Evolutionary conservation across 2,329 filamentous ascomycete genomes (phyloP).

Genomic region (Diaporthe destruens): DNA sequence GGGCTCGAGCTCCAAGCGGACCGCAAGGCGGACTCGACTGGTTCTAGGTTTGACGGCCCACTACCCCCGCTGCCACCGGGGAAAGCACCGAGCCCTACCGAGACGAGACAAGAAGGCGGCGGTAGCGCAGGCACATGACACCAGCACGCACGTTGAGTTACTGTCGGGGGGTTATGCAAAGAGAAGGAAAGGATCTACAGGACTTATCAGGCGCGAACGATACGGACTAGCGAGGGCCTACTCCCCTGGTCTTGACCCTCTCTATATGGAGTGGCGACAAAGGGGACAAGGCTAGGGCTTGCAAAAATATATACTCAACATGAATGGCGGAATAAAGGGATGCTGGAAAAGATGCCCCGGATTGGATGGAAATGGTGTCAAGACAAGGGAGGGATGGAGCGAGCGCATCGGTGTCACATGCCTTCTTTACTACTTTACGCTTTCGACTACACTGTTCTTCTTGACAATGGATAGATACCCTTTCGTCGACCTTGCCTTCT

Average conservation of each 20-base stretch:
- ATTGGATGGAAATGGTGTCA: conserved; percentile 19
- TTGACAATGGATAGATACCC: conserved; percentile 33
- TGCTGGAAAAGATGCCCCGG: conserved; percentile 10
- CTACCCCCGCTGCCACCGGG: conserved; percentile 19
- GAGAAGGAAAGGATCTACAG: conserved; percentile 24
- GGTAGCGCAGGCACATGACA: not conserved
- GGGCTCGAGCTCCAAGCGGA: conserved; percentile 40
- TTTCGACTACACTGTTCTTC: conserved; percentile 15
- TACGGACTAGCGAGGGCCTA: not conserved
- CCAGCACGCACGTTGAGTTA: not conserved
- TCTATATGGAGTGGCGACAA: conserved; percentile 20
- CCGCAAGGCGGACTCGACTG: conserved; percentile 23
- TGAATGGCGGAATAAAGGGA: not conserved
- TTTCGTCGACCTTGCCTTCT: conserved; percentile 19
- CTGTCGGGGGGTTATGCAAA: not conserved
- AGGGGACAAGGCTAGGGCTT: not conserved
- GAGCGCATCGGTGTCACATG: conserved; percentile 23
- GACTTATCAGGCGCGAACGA: conserved; percentile 19
- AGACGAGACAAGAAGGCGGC: not conserved
- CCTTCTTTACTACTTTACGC: conserved; percentile 7
- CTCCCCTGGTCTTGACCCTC: not conserved
- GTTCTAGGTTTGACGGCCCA: conserved; percentile 15
- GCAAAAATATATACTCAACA: not conserved
- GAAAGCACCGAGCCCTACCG: not conserved
- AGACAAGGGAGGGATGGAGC: conserved; percentile 27